Evolutionary conservation across 2,329 filamentous ascomycete species (phyloP), one percentile per base, ranked within the genome.

Genomic region (Camillea tinctor): DNA sequence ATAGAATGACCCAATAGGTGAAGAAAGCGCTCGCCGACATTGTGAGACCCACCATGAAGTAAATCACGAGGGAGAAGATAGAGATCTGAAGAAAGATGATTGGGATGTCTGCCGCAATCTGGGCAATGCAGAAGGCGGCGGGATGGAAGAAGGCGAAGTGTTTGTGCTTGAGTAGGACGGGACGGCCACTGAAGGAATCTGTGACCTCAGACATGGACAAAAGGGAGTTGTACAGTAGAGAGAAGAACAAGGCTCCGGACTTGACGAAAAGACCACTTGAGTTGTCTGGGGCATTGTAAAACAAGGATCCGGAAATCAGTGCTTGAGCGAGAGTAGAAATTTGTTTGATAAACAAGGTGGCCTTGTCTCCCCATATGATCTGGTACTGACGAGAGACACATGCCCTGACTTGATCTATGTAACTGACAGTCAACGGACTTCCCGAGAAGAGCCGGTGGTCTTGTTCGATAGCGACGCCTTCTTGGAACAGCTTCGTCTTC

Each of bases 101-200:
- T 0, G 86, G 85, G 0, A 86, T 71, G 66, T 88, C 72, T 9
- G 72, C 68, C 3, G 69, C 51, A 2, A 68, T 72, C 52, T 73
- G 71, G 1, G 71, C 72, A 6, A 74, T 56, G 7, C 84, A 84
- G 61, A 82, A 86, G 19, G 86, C 85, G 0, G 84, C 78, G 1
- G 85, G 86, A 3, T 83, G 84, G 64, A 90, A 89, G 71, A 90
- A 90, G 0, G 86, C 86, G 64, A 89, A 90, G 22, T 81, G 85
- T 69, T 89, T 89, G 73, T 91, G 88, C 71, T 90, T 90, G 56
- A 89, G 75, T 48, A 91, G 73, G 58, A 91, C 89, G 0, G 87
- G 87, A 51, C 87, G 83, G 21, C 81, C 82, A 53, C 80, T 74
- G 64, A 90, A 91, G 0, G 86, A 81, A 1, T 85, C 74, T 0